Evolutionary conservation across 2,329 filamentous ascomycete genomes (phyloP), one percentile per base, ranked within the genome.

Genomic region (Colletotrichum graminicola): DNA sequence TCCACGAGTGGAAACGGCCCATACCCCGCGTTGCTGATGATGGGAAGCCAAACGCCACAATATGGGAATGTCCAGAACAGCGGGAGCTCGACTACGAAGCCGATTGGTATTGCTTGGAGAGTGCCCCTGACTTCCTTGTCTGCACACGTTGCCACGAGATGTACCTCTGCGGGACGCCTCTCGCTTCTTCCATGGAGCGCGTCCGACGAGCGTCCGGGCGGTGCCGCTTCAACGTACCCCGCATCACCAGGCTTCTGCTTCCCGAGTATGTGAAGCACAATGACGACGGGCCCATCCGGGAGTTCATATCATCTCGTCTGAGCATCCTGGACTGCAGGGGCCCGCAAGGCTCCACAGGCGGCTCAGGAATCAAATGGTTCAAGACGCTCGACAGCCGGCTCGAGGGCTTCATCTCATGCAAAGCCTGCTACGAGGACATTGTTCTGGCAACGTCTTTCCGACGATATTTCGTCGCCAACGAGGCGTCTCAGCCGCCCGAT

Each of bases 121-220:
- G 76, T 4, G 43, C 76, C 3, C 77, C 80, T 0, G 73, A 76
- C 1, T 83, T 79, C 32, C 67, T 79, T 3, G 76, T 85, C 43
- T 86, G 84, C 72, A 82, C 82, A 1, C 75, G 78, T 29, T 86
- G 84, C 72, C 80, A 84, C 43, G 77, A 78, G 7, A 80, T 82
- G 39, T 65, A 82, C 67, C 79, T 86, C 16, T 70, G 77, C 29
- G 29, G 64, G 0, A 82, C 81, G 0, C 55, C 51, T 0, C 77
- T 84, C 4, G 75, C 76, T 0, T 23, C 61, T 0, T 64, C 76
- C 0, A 85, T 86, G 45, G 66, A 74, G 36, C 72, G 75, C 5
- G 68, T 77, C 0, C 43, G 66, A 5, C 65, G 73, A 71, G 57
- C 77, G 66, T 41, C 75, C 65, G 64, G 79, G 63, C 39, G 77